Conservation (phyloP, 176 grass and related monocot genomes). For the Chrysopogon serrulatus region DNA sequence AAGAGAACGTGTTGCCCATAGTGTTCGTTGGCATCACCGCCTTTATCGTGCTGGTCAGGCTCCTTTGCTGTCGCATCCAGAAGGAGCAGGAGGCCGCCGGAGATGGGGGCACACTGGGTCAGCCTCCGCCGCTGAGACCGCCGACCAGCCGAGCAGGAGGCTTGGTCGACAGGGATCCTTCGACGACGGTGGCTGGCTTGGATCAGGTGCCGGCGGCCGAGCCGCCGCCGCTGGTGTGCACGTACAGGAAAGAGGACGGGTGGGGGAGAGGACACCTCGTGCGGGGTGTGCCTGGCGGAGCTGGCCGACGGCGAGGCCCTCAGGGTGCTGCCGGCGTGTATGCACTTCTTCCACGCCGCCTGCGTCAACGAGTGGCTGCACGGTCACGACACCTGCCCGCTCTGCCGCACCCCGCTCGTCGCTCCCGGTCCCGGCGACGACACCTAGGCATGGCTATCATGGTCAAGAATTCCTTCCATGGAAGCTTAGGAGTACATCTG, state of each 20-base stretch:
- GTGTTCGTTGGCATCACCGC: no score
- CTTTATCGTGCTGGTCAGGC: no score
- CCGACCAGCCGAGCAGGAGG: no score
- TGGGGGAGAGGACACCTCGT: neutral
- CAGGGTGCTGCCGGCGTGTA: constrained; percentile 13
- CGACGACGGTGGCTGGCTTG: neutral
- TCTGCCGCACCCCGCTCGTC: constrained; percentile 11
- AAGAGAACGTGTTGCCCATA: no score
- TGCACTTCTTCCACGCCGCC: constrained; percentile 32
- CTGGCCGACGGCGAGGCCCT: constrained; percentile 19
- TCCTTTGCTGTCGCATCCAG: no score
- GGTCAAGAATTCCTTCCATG: no score
- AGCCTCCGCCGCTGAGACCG: no score
- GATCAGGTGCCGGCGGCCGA: neutral
- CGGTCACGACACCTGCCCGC: constrained; percentile 17
- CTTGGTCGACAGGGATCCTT: neutral
- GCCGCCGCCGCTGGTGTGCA: neutral
- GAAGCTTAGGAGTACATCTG: no score
- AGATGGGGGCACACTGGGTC: no score
- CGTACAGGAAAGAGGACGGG: neutral
- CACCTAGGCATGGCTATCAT: no score
- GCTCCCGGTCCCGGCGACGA: neutral
- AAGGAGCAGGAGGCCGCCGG: no score
- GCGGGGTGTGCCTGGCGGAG: constrained; percentile 26
- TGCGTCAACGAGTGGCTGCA: constrained; percentile 42